Percentiles rank a stretch among this genome's conserved stretches.
Evolutionary conservation across 2,329 filamentous ascomycete genomes (phyloP).

Genomic region (Pseudopithomyces maydicus): DNA sequence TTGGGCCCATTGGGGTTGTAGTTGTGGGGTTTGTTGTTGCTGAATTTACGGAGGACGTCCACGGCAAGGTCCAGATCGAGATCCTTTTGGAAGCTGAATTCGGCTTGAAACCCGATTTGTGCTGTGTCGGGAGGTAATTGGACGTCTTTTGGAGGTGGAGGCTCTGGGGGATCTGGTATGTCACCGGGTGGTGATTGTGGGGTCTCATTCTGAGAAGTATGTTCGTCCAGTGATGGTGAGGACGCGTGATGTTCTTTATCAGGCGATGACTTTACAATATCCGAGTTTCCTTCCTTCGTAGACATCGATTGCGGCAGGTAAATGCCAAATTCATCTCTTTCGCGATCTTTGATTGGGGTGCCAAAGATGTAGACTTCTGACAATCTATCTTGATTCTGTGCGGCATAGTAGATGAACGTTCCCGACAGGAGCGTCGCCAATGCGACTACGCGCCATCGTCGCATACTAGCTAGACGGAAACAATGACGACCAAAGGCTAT

Average conservation of each 20-base stretch:
- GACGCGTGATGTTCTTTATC: background rate
- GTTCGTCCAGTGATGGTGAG: background rate
- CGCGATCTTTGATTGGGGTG: background rate
- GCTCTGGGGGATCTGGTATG: background rate
- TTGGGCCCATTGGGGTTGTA: constrained; percentile 21
- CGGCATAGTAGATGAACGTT: background rate
- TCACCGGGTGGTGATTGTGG: background rate
- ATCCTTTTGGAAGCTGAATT: constrained; percentile 34
- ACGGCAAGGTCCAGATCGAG: constrained; percentile 29
- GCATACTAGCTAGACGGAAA: background rate
- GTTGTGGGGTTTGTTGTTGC: constrained; percentile 27
- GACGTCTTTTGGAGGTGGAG: background rate
- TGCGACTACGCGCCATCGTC: constrained; percentile 5
- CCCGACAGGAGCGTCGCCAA: background rate
- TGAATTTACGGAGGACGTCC: constrained; percentile 18
- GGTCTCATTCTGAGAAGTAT: background rate
- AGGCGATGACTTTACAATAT: background rate
- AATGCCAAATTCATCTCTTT: background rate
- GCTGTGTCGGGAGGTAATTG: background rate
- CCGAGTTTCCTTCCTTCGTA: background rate
- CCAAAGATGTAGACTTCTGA: background rate
- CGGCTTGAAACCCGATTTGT: constrained; percentile 18
- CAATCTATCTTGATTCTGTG: background rate
- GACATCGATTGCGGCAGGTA: background rate
- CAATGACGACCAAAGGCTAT: background rate